A percentile compares a stretch with the other conserved stretches of the same genome.
These are phyloP conservation scores for Rhodotorula sp. DNA, from an alignment of 1,284 basidiomycete genomes.

Conservation along the genomic window DNA sequence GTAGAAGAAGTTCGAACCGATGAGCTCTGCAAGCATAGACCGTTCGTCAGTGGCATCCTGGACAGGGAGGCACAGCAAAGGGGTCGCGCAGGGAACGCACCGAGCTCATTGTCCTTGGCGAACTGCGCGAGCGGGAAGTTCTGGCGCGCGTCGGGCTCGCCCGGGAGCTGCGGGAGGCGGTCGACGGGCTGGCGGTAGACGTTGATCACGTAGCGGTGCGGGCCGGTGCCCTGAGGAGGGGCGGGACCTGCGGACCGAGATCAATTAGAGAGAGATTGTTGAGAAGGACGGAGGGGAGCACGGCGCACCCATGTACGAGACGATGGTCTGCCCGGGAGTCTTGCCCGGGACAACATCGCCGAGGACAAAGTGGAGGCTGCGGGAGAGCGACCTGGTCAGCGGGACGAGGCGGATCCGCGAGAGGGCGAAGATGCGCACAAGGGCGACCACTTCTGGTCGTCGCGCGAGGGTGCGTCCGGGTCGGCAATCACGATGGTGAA, in stretches of 20 bases:
- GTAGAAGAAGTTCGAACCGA: conserved; percentile 5
- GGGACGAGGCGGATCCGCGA: not conserved
- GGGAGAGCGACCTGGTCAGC: not conserved
- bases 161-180: conserved; percentile 2
- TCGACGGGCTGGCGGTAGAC: conserved; percentile 8
- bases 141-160: conserved; percentile 3
- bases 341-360: conserved; percentile 11
- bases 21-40: not conserved
- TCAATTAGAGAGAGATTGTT: not conserved
- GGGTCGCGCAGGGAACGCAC: not conserved
- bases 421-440: not conserved
- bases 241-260: not conserved
- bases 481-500: conserved; percentile 15
- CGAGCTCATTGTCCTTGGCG: conserved; percentile 10
- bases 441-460: conserved; percentile 6
- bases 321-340: not conserved
- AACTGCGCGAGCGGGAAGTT: conserved; percentile 2
- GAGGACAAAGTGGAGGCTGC: not conserved
- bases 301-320: conserved; percentile 4
- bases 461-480: conserved; percentile 10
- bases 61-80: not conserved
- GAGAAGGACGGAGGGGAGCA: not conserved
- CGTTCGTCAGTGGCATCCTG: too few relatives aligned
- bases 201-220: conserved; percentile 15
- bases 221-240: conserved; percentile 9